Conservation (phyloP, 805 yeast genomes). For the Saccharomycopsis sp. region DNA sequence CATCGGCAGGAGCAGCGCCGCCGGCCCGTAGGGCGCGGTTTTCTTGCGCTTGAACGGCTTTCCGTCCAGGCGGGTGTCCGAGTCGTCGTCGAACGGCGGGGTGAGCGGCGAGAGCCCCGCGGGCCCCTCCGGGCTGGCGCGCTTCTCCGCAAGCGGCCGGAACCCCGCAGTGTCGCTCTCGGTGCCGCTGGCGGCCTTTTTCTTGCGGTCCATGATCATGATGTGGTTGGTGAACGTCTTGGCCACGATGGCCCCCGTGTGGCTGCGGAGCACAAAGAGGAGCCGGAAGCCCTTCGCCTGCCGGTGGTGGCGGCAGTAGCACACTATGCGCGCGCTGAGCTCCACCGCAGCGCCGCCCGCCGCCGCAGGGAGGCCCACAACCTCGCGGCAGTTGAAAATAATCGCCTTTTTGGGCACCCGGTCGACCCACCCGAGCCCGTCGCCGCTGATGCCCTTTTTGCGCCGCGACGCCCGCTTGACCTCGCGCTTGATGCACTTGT, state of each 20-base stretch:
- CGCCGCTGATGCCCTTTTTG: slow-evolving; percentile 72
- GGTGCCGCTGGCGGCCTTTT: slow-evolving; percentile 35
- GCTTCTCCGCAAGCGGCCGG: background rate
- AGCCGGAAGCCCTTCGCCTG: slow-evolving; percentile 81
- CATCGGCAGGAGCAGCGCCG: slow-evolving; percentile 9
- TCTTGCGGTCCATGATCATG: slow-evolving; percentile 93
- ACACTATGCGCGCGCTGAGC: slow-evolving; percentile 71
- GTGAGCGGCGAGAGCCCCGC: slow-evolving; percentile 8
- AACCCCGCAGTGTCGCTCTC: background rate
- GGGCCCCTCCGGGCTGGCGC: background rate
- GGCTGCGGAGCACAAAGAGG: slow-evolving; percentile 59
- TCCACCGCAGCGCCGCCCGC: slow-evolving; percentile 28
- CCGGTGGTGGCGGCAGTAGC: slow-evolving; percentile 94
- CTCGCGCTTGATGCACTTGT: slow-evolving; percentile 87
- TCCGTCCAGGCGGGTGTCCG: slow-evolving; percentile 1
- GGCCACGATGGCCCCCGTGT: slow-evolving; percentile 56
- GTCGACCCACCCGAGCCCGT: slow-evolving; percentile 72
- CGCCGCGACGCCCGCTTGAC: slow-evolving; percentile 90
- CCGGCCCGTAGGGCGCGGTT: too few relatives aligned
- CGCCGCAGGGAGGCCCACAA: slow-evolving; percentile 58
- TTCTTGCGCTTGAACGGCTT: background rate
- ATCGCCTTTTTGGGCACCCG: slow-evolving; percentile 72
- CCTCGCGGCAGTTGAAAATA: slow-evolving; percentile 86
- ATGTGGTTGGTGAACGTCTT: slow-evolving; percentile 65
- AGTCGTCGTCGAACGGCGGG: slow-evolving; percentile 18